A percentile compares a stretch with the other conserved stretches of the same genome.
phyloP scores from a whole-genome alignment of 2,329 filamentous ascomycete species.

The Cladophialophora bantiana region DNA sequence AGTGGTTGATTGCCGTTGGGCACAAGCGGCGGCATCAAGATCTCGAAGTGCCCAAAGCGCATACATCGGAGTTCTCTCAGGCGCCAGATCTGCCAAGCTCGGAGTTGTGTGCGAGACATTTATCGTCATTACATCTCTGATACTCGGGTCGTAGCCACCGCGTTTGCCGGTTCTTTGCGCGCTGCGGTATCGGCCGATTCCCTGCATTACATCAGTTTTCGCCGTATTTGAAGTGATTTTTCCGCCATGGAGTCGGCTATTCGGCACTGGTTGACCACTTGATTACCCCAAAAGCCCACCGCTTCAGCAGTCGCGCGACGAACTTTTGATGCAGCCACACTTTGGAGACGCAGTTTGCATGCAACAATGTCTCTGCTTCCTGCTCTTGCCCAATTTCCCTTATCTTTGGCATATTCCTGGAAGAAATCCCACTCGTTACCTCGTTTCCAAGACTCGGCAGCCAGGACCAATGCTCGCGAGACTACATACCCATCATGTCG shows the following conservation, averaged over 20 bases:
- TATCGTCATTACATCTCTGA: slow-evolving; percentile 18
- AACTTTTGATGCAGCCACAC: slow-evolving; percentile 10
- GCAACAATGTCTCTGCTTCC: slow-evolving; percentile 1
- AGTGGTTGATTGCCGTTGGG: slow-evolving; percentile 1
- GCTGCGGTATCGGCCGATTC: neutral
- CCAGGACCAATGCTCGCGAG: slow-evolving; percentile 6
- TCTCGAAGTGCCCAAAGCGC: neutral
- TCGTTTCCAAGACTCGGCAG: neutral
- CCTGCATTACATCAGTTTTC: slow-evolving; percentile 17
- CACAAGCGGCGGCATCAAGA: neutral
- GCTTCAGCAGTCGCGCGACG: slow-evolving; percentile 1
- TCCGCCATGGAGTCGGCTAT: slow-evolving; percentile 19
- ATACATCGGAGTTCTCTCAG: slow-evolving; percentile 21
- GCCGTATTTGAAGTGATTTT: neutral
- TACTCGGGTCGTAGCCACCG: neutral
- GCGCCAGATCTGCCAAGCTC: slow-evolving; percentile 16
- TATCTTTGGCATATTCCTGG: neutral
- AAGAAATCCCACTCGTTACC: neutral
- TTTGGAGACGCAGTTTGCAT: slow-evolving; percentile 16
- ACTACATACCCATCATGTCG: slow-evolving; percentile 26
- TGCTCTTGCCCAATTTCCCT: slow-evolving; percentile 1
- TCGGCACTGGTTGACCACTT: slow-evolving; percentile 19
- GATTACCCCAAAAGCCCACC: slow-evolving; percentile 17
- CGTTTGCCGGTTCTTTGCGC: neutral
- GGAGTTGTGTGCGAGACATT: slow-evolving; percentile 10